Evolutionary conservation across 768 basidiomycete species (phyloP).

Genomic region (Mycena vitilis): DNA sequence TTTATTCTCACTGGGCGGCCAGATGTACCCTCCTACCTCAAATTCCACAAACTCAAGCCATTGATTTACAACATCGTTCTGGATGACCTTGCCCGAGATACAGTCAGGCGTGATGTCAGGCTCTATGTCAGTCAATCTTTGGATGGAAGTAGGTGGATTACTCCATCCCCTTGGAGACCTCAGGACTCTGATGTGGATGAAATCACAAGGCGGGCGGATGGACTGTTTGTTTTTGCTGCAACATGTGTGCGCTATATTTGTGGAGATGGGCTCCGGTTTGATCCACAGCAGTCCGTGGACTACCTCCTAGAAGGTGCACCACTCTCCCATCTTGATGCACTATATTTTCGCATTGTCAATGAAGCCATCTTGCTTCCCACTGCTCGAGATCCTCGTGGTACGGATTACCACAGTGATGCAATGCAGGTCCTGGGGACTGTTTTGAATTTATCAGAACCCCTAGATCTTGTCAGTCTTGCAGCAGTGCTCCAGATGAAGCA

Average conservation of each 20-base stretch:
- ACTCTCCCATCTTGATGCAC: neutral
- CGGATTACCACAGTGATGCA: neutral
- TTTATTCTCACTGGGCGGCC: slow-evolving; percentile 25
- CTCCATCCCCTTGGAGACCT: neutral
- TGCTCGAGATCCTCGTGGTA: neutral
- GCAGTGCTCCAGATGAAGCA: neutral
- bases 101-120: neutral
- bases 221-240: slow-evolving; percentile 19
- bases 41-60: neutral
- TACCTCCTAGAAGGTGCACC: neutral
- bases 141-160: slow-evolving; percentile 1
- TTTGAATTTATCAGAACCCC: neutral
- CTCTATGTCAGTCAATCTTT: slow-evolving; percentile 10
- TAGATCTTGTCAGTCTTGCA: neutral
- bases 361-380: neutral
- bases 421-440: neutral
- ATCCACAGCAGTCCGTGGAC: neutral
- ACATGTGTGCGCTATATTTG: slow-evolving; percentile 12
- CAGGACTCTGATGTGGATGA: neutral
- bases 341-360: slow-evolving; percentile 7
- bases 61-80: neutral
- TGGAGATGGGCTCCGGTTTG: neutral
- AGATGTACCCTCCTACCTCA: slow-evolving; percentile 19
- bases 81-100: neutral
- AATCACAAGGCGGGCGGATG: neutral